phyloP scores from a whole-genome alignment of 345 rosid species.

The Noccaea bulbosa region DNA sequence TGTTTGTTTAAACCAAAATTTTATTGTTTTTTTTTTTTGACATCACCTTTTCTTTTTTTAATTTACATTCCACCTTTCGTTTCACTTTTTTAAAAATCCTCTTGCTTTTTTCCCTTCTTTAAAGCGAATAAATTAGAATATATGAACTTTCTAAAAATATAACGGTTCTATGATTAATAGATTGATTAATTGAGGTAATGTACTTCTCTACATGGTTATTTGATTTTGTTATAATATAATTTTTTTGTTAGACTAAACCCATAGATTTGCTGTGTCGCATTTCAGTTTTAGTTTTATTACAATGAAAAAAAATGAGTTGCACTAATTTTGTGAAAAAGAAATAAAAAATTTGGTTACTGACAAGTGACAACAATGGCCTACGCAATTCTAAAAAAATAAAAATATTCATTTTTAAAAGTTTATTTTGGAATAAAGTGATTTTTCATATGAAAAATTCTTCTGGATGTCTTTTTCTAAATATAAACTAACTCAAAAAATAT shows the following conservation, averaged over 20 bases:
- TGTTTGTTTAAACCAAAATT: conserved; percentile 27
- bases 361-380: not conserved
- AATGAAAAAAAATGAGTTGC: not conserved
- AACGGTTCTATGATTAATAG: not conserved
- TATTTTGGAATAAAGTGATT: conserved; percentile 3
- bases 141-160: not conserved
- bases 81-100: not conserved
- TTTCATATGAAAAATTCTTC: conserved; percentile 21
- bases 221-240: not conserved
- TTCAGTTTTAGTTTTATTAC: no score
- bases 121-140: conserved; percentile 11
- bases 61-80: conserved; percentile 33
- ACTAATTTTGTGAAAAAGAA: not conserved
- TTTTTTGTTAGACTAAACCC: not conserved
- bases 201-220: conserved; percentile 15
- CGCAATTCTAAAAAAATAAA: conserved; percentile 7
- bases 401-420: not conserved
- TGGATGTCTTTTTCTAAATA: conserved; percentile 6
- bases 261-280: no score
- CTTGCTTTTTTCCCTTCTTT: not conserved
- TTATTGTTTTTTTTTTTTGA: conserved; percentile 37
- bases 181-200: not conserved
- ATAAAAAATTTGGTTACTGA: not conserved
- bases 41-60: conserved; percentile 32
- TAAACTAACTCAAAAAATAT: conserved; percentile 22